Evolutionary conservation across 75 land plant species (phyloP), one percentile per base, ranked within the genome.

Genomic region (Azolla pinnata): DNA sequence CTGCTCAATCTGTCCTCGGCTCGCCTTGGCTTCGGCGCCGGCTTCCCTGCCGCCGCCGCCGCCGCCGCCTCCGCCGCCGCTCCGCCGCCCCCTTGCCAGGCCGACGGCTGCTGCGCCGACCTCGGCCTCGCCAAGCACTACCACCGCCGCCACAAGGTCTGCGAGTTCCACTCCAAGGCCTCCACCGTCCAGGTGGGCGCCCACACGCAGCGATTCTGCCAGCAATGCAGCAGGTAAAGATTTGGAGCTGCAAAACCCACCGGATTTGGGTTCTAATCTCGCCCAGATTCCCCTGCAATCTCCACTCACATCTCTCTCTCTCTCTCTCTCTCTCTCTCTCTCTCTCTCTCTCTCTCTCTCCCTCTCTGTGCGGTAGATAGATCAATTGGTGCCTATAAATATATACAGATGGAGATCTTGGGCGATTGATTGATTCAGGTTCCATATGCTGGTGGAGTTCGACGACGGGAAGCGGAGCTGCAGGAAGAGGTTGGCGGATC

Each of bases 81-180:
- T 54, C 2, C n/a, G 33, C 19, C 61, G 74, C 14, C 67, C 74
- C 0, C 28, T 67, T 81, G 83, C 56, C 83, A 81, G 28, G 81
- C 79, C 4, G 78, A 70, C 45, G 81, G 81, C 9, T 79, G 81
- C 59, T 66, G 62, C 66, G 71, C 81, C 2, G 81, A 79, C 54
- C 69, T 79, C 2, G 53, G 56, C 59, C 54, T 66, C 18, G 81
- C 77, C 62, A 79, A 74, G 70, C 66, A 58, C 48, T 79, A 79
- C 63, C 77, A 79, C 63, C 72, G 77, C 20, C 64, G 81, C 34
- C 81, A 79, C 67, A 79, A 79, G 67, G 81, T 79, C 29, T 79
- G 81, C 35, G 81, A 73, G 66, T 59, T 40, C 24, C 81, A 79
- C 55, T 65, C 77, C 35, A 79, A 79, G 71, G 81, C 81, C 48